phyloP scores from a whole-genome alignment of 768 basidiomycete species.

The Chalciporus chontae region DNA sequence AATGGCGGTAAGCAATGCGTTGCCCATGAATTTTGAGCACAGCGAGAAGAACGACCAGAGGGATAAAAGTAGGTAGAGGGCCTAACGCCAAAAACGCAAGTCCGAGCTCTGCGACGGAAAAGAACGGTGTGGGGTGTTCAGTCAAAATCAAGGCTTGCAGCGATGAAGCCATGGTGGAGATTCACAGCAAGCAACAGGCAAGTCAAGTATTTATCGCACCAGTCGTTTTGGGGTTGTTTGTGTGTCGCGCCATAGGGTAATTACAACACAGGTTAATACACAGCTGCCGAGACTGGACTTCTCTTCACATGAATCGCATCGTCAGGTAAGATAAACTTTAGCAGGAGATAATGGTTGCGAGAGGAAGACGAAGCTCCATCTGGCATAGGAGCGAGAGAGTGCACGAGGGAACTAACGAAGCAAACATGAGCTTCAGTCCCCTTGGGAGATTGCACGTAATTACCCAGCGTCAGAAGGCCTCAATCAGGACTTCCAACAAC shows the following conservation, averaged over 20 bases:
- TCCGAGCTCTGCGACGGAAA: constrained; percentile 19
- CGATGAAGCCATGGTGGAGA: constrained; percentile 17
- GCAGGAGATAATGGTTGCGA: too few relatives aligned
- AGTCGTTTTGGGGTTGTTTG: constrained; percentile 23
- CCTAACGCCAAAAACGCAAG: constrained; percentile 28
- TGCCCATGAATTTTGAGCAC: constrained; percentile 30
- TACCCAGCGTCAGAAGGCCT: constrained; percentile 3
- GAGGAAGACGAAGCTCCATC: too few relatives aligned
- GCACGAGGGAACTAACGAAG: background rate
- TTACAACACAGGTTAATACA: background rate
- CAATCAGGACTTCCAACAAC: background rate
- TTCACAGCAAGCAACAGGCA: background rate
- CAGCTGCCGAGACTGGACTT: too few relatives aligned
- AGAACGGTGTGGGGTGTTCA: constrained; percentile 21
- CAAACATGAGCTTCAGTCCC: constrained; percentile 2
- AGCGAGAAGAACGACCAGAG: constrained; percentile 28
- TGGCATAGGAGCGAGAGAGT: too few relatives aligned
- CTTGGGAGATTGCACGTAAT: background rate
- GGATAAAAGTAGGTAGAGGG: constrained; percentile 31
- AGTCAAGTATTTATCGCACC: constrained; percentile 10
- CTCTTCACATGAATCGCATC: too few relatives aligned
- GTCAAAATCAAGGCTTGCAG: constrained; percentile 25
- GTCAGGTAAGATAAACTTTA: too few relatives aligned
- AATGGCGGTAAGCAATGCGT: constrained; percentile 27
- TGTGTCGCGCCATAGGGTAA: background rate